Base-by-base conservation (phyloP, 345 rosid genomes). In the Tarenaya hassleriana region DNA sequence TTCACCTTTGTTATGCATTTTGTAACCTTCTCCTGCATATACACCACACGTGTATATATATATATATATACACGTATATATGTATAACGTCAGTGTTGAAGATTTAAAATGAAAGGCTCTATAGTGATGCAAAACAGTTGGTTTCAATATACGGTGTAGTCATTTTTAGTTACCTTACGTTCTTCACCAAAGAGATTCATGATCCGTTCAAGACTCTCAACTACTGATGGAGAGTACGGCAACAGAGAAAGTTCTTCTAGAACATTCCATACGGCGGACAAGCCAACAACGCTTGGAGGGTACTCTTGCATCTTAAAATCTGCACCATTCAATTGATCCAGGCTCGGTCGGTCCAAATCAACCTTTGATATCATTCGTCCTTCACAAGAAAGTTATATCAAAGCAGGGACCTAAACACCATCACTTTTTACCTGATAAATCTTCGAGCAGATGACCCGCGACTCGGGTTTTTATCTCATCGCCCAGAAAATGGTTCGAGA, bases 281-380 rank as follows among this genome's bases (percentile, higher is more conserved):
- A 47, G 0, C 84, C 82, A 20, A 71, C 67, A 47, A 73, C 56
- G 57, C 87, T 80, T 44, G 88, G 91, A 46, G 77, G 58, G 58
- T 60, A 80, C 13, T 58, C 63, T 64, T 69, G 41, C 67, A 82
- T 51, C 24, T 64, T 50, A 34, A 56, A 38, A 69, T 86, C 94
- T 90, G 52, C 59, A 65, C 1, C 46, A 40, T 37, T 35, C 14
- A 0, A 21, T 34, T n/a, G 1, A 2, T 41, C 17, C 7, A 16
- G 17, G 10, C 14, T 20, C n/a, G n/a, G n/a, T n/a, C n/a, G n/a
- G n/a, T n/a, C n/a, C 8, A 10, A 7, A 5, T 27, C 13, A 18
- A 4, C 3, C 13, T 4, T 4, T 27, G 2, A 3, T 3, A 0
- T 32, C 6, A 1, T 3, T 3, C 3, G 44, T 46, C 2, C 14